Evolutionary conservation across 129 eudicot species (phyloP).

Genomic region (Solidago caesia): DNA sequence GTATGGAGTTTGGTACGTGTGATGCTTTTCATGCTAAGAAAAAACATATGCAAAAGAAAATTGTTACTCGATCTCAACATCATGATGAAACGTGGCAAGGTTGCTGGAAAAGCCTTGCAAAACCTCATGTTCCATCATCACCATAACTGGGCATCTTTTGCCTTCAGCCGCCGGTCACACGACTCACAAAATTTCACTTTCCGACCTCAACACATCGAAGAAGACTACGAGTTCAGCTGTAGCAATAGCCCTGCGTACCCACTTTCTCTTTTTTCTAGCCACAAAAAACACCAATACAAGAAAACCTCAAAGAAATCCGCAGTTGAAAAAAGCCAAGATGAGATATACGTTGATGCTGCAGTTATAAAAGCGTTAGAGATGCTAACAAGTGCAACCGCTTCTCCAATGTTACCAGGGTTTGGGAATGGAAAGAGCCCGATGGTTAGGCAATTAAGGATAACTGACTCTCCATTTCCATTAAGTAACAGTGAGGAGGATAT

Average conservation of each 20-base stretch:
- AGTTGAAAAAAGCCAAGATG: slow-evolving; percentile 2
- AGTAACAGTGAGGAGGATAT: slow-evolving; percentile 33
- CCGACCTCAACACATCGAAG: slow-evolving; percentile 25
- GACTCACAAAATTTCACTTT: slow-evolving; percentile 14
- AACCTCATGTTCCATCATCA: slow-evolving; percentile 65
- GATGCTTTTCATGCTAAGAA: slow-evolving; percentile 47
- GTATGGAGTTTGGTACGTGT: slow-evolving; percentile 50
- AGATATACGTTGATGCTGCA: slow-evolving; percentile 23
- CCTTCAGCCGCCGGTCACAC: slow-evolving; percentile 18
- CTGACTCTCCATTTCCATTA: slow-evolving; percentile 75
- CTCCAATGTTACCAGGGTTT: slow-evolving; percentile 50
- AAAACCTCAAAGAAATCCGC: slow-evolving; percentile 13
- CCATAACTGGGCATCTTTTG: slow-evolving; percentile 33
- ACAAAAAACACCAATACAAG: slow-evolving; percentile 39
- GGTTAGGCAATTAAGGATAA: slow-evolving; percentile 69
- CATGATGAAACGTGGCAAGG: slow-evolving; percentile 56
- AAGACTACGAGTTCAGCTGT: slow-evolving; percentile 73
- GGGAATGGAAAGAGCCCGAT: slow-evolving; percentile 53
- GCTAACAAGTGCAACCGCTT: slow-evolving; percentile 47
- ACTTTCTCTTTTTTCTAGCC: slow-evolving; percentile 38
- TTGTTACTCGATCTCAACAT: slow-evolving; percentile 54
- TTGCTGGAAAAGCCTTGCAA: slow-evolving; percentile 59
- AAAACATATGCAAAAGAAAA: slow-evolving; percentile 51
- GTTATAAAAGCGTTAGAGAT: slow-evolving; percentile 48
- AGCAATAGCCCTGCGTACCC: slow-evolving; percentile 50